Conservation (phyloP, 768 basidiomycete genomes). For the Tylopilus intermedius region DNA sequence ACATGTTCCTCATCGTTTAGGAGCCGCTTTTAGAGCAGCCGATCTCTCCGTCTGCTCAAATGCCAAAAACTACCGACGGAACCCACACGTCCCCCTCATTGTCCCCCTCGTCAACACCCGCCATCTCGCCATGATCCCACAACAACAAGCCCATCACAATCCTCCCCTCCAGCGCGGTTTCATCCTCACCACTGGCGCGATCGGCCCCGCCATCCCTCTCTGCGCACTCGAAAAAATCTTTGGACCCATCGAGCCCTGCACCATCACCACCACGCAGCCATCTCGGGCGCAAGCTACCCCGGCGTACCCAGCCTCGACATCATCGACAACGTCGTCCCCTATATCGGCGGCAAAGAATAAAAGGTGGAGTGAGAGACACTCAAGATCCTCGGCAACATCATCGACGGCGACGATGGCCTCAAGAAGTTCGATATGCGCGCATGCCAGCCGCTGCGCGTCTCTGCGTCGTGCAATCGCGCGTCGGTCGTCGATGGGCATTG, state of each 20-base stretch:
- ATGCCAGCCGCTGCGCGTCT: conserved; percentile 73
- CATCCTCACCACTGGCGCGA: conserved; percentile 97
- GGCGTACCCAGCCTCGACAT: conserved; percentile 88
- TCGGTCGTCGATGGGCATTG: conserved; percentile 94
- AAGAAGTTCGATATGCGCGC: conserved; percentile 83
- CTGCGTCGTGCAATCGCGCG: conserved; percentile 91
- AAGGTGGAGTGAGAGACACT: too few relatives aligned
- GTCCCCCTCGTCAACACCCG: conserved; percentile 92
- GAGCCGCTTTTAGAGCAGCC: conserved; percentile 78
- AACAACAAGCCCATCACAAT: conserved; percentile 68
- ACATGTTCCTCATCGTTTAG: conserved; percentile 26
- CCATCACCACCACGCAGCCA: conserved; percentile 98
- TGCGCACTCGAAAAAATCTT: conserved; percentile 85
- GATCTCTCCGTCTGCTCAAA: conserved; percentile 94
- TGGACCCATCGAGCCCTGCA: conserved; percentile 86
- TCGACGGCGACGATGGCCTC: conserved; percentile 47
- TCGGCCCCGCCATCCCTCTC: conserved; percentile 87
- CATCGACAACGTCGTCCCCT: too few relatives aligned
- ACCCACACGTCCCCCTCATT: conserved; percentile 89
- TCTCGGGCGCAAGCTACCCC: conserved; percentile 97
- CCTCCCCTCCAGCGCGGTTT: conserved; percentile 78
- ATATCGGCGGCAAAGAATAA: too few relatives aligned
- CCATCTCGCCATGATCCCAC: conserved; percentile 78
- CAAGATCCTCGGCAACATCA: conserved; percentile 46
- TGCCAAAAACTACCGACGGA: conserved; percentile 91